Conservation (phyloP, 257 asterid genomes). For the Primulina eburnea region DNA sequence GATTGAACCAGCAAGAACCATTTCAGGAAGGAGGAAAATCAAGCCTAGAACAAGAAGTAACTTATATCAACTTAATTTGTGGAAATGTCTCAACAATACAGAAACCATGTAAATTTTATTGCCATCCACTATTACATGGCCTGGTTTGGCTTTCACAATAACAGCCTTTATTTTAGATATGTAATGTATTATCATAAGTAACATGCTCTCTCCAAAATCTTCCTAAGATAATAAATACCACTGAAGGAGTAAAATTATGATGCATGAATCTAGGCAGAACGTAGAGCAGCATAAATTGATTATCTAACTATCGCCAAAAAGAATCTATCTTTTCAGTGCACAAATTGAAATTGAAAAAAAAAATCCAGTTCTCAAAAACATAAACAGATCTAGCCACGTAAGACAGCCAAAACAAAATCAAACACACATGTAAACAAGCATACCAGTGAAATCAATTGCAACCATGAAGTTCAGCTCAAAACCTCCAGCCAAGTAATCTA, state of each 20-base stretch:
- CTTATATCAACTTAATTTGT: not conserved
- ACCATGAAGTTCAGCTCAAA: constrained; percentile 97
- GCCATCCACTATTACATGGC: not conserved
- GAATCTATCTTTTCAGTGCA: not conserved
- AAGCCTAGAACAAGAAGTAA: not conserved
- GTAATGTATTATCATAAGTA: not conserved
- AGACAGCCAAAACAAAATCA: constrained; percentile 14
- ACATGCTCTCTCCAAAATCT: not conserved
- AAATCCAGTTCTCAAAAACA: constrained; percentile 4
- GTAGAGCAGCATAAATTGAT: not conserved
- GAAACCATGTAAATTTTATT: not conserved
- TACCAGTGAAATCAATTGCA: constrained; percentile 98
- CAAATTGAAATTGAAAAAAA: constrained; percentile 7
- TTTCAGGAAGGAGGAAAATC: not conserved
- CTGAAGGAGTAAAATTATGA: not conserved
- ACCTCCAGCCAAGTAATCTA: constrained; percentile 88
- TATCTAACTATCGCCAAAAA: not conserved
- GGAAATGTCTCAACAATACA: not conserved
- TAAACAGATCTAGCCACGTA: constrained; percentile 9
- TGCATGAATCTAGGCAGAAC: not conserved
- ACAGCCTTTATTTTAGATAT: not conserved
- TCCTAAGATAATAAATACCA: not conserved
- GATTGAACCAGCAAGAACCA: not conserved
- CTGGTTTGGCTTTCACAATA: not conserved
- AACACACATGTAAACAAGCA: constrained; percentile 16